Base-by-base conservation (phyloP, 1,139 yeast genomes). In the Yamadazyma songkhlaensis region DNA sequence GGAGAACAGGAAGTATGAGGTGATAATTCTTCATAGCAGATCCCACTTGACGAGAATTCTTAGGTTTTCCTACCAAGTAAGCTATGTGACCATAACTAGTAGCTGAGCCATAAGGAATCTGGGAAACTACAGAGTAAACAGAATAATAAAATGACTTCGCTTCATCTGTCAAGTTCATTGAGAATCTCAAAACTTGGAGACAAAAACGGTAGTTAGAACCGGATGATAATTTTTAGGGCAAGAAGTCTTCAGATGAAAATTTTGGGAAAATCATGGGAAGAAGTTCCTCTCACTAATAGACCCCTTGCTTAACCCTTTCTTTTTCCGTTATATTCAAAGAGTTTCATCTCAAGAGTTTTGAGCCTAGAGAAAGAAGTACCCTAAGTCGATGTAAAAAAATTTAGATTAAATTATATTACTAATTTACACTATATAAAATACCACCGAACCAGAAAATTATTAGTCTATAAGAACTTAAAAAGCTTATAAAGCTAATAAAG, bases 21-120 rank as follows among this genome's bases (percentile, higher is more conserved):
- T 47, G 31, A 25, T 45, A 49, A 36, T 74, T 67, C 54, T 84
- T 85, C 41, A 85, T 60, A 0, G 89, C 77, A 25, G 73, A 72
- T 0, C 95, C 95, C 1, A 84, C 94, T 46, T 79, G 89, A 6
- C 95, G 64, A 1, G 94, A 71, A 48, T 84, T 80, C 33, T 67
- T 72, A 0, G 95, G 94, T 32, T 72, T 65, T 20, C 74, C 76
- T 1, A 83, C 64, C 11, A 84, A 57, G 42, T 69, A 72, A 0
- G 94, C 94, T 7, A 85, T 76, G 51, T 83, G 89, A 4, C 87
- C 79, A 48, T 85, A 85, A 11, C 82, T 72, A 0, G 89, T 79
- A 5, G 81, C 89, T 34, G 60, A 60, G 0, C 90, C 94, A n/a
- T 49, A 47, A 0, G 95, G 95, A 3, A 85, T 72, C 42, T 61